Conservation (phyloP, 2,329 filamentous ascomycete species). For the Fusarium nanum region DNA sequence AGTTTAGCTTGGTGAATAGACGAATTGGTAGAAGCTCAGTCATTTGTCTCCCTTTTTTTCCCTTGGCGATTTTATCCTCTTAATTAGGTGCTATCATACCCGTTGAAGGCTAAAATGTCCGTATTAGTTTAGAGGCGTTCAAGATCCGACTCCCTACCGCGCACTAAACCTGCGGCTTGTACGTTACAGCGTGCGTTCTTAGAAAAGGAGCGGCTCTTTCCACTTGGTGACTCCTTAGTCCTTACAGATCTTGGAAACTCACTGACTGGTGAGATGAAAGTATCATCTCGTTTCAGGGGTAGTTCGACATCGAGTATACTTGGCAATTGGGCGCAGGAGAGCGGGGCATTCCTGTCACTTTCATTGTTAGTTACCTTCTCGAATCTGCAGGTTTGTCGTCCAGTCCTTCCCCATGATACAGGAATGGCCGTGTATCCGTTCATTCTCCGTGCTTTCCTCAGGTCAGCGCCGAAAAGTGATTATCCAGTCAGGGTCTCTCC, state of each 20-base stretch:
- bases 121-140: slow-evolving; percentile 2
- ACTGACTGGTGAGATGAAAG: slow-evolving; percentile 20
- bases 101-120: neutral
- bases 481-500: slow-evolving; percentile 32
- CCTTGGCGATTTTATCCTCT: slow-evolving; percentile 15
- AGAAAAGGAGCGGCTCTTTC: slow-evolving; percentile 20
- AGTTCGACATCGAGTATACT: slow-evolving; percentile 23
- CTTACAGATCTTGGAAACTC: slow-evolving; percentile 15
- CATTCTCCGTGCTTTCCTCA: slow-evolving; percentile 28
- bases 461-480: neutral
- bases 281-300: slow-evolving; percentile 30
- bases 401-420: slow-evolving; percentile 1
- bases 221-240: slow-evolving; percentile 7
- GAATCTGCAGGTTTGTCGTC: slow-evolving; percentile 7
- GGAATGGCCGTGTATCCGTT: neutral
- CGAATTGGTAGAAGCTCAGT: neutral
- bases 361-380: slow-evolving; percentile 29
- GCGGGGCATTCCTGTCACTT: slow-evolving; percentile 26
- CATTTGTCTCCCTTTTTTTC: slow-evolving; percentile 8
- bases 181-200: slow-evolving; percentile 18
- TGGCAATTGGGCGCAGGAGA: neutral
- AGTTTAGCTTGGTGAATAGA: neutral
- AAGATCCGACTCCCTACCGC: slow-evolving; percentile 3
- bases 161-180: slow-evolving; percentile 20
- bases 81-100: neutral